Conservation (phyloP, 2,329 filamentous ascomycete genomes). For the Exophiala oligosperma region DNA sequence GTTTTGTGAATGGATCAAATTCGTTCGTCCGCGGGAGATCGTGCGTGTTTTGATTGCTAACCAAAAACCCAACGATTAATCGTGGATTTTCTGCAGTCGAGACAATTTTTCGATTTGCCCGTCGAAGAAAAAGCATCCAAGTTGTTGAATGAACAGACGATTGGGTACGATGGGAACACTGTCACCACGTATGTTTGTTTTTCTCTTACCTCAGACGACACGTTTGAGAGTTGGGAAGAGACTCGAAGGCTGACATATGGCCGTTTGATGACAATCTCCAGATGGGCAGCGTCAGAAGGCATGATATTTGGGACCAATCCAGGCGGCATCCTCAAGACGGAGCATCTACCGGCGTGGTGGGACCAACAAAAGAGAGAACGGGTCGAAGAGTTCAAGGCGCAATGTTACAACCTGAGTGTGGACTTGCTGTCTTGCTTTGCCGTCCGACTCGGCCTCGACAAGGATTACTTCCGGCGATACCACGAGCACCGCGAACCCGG, state of each 20-base stretch:
- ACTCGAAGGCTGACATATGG: background rate
- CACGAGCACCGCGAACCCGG: background rate
- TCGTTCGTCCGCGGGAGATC: too few relatives aligned
- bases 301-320: background rate
- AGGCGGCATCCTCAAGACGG: background rate
- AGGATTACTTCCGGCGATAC: background rate
- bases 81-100: background rate
- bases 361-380: background rate
- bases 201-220: too few relatives aligned
- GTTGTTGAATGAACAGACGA: background rate
- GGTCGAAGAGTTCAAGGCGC: background rate
- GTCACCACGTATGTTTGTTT: background rate
- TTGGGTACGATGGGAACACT: background rate
- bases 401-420: background rate
- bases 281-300: background rate
- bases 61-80: too few relatives aligned
- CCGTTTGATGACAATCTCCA: background rate
- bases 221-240: background rate
- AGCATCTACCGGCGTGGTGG: background rate
- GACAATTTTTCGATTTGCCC: background rate
- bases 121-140: background rate
- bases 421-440: background rate
- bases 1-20: background rate
- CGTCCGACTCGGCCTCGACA: background rate
- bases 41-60: too few relatives aligned